phyloP scores from a whole-genome alignment of 306 rosid species.

The Acacia melanoxylon region DNA sequence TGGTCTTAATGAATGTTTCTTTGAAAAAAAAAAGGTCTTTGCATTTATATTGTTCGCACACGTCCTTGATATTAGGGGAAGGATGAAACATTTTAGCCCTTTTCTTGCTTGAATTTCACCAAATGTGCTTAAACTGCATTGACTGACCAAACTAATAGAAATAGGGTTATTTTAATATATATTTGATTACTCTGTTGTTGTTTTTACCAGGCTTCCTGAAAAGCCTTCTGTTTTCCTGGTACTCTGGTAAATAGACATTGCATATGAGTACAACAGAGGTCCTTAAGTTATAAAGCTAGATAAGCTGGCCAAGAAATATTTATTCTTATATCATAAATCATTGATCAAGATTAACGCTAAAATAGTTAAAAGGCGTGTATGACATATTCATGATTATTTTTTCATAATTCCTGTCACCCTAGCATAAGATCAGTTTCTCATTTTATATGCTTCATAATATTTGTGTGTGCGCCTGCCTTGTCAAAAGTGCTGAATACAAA shows the following conservation, averaged over 20 bases:
- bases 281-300: conserved; percentile 49
- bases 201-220: background rate
- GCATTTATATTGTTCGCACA: conserved; percentile 25
- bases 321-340: background rate
- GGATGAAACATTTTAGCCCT: too few relatives aligned
- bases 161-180: background rate
- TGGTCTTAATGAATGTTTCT: conserved; percentile 46
- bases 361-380: background rate
- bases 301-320: conserved; percentile 34
- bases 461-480: background rate
- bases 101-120: conserved; percentile 16
- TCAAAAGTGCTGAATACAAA: conserved; percentile 27
- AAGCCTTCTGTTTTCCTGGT: conserved; percentile 2
- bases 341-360: background rate
- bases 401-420: background rate
- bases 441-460: background rate
- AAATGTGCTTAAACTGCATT: conserved; percentile 14
- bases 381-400: background rate
- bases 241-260: conserved; percentile 32
- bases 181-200: background rate
- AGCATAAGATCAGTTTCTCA: background rate
- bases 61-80: conserved; percentile 15
- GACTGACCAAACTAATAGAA: background rate
- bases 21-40: conserved; percentile 44
- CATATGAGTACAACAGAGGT: conserved; percentile 42